Evolutionary conservation across 1,284 basidiomycete genomes (phyloP), one percentile per base, ranked within the genome.

Genomic region (Trichosporon coremiiforme): DNA sequence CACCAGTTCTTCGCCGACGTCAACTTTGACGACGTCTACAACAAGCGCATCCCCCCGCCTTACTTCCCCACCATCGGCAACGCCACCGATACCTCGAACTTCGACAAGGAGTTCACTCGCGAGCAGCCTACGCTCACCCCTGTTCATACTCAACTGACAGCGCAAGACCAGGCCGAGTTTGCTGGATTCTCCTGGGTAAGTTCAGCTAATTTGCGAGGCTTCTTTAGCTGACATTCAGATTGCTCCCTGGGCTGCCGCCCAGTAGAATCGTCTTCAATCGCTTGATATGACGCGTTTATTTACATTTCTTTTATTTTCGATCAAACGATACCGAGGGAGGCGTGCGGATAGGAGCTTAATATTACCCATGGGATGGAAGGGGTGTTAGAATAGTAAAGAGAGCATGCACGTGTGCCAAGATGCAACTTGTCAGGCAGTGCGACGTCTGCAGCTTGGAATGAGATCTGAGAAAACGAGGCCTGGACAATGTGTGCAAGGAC

Each of bases 1-100:
- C 97, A 99, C 83, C 90, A 94, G 13, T 99, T 99, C 89, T 99
- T 99, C 88, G 93, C 95, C 82, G 96, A 98, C 80, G 91, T 97
- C 73, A 97, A 87, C 85, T 99, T 93, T 85, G 95, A 98, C 77
- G 95, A 98, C 82, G 92, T 99, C 47, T 84, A 97, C 75, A 87
- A 97, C 85, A 99, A 99, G 85, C 92, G 95, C 67, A 95, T 98
- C 76, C 94, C 95, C 41, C 93, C 95, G 45, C 94, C 97, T 6
- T 99, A 98, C 86, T 95, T 94, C 88, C 97, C 97, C 8, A 94
- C 91, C 2, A 93, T 99, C 78, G 67, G 79, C 33, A 84, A 82
- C 38, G 82, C 86, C 6, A 84, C 85, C 67, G 88, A 89, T 76
- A 87, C 86, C 33, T 85, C 84, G 70, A 84, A 96, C 85, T 97